phyloP scores from a whole-genome alignment of 1,284 basidiomycete species.

The Cerrena zonata region DNA sequence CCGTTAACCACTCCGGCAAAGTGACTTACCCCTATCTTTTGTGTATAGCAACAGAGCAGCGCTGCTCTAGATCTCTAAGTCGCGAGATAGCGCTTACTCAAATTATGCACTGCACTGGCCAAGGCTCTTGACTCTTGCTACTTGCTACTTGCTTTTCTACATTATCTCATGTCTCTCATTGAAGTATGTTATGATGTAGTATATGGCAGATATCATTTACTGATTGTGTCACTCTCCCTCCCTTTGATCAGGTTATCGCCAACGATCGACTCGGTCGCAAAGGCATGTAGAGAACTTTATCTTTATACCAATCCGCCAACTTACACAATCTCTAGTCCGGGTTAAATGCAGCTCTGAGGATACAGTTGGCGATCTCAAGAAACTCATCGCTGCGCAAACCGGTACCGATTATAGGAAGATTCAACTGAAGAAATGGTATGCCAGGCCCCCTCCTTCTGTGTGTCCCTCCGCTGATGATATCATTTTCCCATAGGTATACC shows the following conservation, averaged over 20 bases:
- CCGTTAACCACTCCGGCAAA: conserved; percentile 68
- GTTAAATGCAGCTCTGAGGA: conserved; percentile 92
- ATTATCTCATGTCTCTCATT: conserved; percentile 57
- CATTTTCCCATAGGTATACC: conserved; percentile 61
- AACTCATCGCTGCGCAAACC: conserved; percentile 92
- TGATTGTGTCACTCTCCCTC: neutral
- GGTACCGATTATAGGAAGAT: conserved; percentile 87
- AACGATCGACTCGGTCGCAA: conserved; percentile 96
- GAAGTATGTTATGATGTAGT: conserved; percentile 37
- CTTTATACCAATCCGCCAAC: neutral
- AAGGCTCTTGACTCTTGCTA: no score
- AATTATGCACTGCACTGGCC: no score
- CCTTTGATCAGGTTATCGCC: conserved; percentile 84
- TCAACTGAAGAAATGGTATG: conserved; percentile 92
- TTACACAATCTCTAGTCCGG: conserved; percentile 52
- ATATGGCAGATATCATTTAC: neutral
- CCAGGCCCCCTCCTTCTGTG: conserved; percentile 6
- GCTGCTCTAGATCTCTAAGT: no score
- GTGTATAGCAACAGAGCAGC: no score
- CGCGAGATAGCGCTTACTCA: no score
- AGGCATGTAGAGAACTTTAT: conserved; percentile 44
- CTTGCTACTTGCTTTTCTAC: no score
- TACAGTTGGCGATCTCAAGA: conserved; percentile 95
- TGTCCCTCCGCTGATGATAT: neutral
- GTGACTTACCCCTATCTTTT: no score